Base-by-base conservation (phyloP, 371 early-diverging fungal species). In the Zopfochytrium polystomum region DNA sequence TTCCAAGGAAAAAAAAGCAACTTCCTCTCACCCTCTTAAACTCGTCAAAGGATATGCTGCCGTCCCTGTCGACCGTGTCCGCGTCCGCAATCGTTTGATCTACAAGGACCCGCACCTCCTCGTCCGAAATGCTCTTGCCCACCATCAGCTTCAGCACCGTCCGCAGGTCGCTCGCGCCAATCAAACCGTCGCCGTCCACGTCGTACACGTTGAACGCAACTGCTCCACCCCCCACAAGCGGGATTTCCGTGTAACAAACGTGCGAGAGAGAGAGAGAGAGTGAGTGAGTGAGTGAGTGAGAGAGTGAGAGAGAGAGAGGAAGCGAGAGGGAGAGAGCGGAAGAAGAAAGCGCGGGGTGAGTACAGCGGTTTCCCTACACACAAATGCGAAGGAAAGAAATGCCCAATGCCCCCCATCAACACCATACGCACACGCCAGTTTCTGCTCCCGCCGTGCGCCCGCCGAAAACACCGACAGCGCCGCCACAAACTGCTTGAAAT, bases 161-260 rank as follows among this genome's bases (percentile, higher is more conserved):
- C 25, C 53, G 66, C 25, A 77, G 65, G 62, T 77, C 77, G 11
- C 38, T 38, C 18, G 56, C 48, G 29, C 50, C 59, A 34, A 77
- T 71, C 1, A 66, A 44, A 2, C 77, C 77, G 53, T 77, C 77
- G 32, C 66, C 62, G 35, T 77, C 67, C 15, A 74, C 74, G 48
- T 77, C 77, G 59, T 77, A 77, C 1, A 77, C 66, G 58, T 68
- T 70, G 67, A 77, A 77, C 47, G 77, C 77, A 60, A 77, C 74
- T 70, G 46, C n/a, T n/a, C n/a, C n/a, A n/a, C n/a, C n/a, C n/a
- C n/a, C n/a, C n/a, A n/a, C n/a, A n/a, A n/a, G 4, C 9, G 5
- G 15, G 56, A 46, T 56, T 26, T 13, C 48, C n/a, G n/a, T n/a
- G n/a, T n/a, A n/a, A n/a, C n/a, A n/a, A n/a, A n/a, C n/a, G n/a